These are phyloP conservation scores for Volvariella surrecta DNA, from an alignment of 1,284 basidiomycete genomes.

Conservation along the genomic window DNA sequence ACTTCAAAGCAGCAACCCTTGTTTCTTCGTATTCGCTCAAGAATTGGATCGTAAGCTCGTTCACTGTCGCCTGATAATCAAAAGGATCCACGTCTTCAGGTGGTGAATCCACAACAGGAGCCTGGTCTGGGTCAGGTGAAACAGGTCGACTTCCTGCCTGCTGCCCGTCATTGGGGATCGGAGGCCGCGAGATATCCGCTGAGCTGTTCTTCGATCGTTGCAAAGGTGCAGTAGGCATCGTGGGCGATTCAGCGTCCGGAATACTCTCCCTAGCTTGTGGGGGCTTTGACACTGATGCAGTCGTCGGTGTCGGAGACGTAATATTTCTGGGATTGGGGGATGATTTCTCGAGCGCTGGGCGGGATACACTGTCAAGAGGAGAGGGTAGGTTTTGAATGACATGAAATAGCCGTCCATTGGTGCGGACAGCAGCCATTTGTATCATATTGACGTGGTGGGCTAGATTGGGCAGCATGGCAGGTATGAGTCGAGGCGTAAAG, in stretches of 20 bases:
- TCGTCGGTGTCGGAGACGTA: constrained; percentile 42
- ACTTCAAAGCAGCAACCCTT: constrained; percentile 90
- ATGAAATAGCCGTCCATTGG: constrained; percentile 78
- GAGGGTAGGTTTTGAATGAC: constrained; percentile 84
- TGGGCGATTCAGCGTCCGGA: background rate
- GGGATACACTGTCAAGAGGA: constrained; percentile 46
- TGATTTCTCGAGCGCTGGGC: constrained; percentile 21
- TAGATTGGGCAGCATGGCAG: constrained; percentile 89
- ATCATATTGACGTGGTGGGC: constrained; percentile 90
- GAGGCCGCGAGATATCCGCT: constrained; percentile 16
- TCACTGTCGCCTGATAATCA: constrained; percentile 90
- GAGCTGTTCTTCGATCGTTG: constrained; percentile 7
- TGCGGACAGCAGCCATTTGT: constrained; percentile 77
- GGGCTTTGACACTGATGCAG: constrained; percentile 13
- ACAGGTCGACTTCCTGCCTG: constrained; percentile 39
- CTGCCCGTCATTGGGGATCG: constrained; percentile 13
- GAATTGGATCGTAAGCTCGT: constrained; percentile 89
- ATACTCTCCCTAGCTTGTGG: background rate
- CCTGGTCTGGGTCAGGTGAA: constrained; percentile 42
- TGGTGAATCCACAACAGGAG: constrained; percentile 22
- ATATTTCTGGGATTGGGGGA: constrained; percentile 19
- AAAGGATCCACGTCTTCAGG: constrained; percentile 71
- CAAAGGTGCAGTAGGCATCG: background rate
- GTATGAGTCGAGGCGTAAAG: constrained; percentile 89
- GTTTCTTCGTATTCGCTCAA: constrained; percentile 96